Conservation (phyloP, 225 moss, liverwort and hornwort genomes). For the Physcomitrellopsis africana region DNA sequence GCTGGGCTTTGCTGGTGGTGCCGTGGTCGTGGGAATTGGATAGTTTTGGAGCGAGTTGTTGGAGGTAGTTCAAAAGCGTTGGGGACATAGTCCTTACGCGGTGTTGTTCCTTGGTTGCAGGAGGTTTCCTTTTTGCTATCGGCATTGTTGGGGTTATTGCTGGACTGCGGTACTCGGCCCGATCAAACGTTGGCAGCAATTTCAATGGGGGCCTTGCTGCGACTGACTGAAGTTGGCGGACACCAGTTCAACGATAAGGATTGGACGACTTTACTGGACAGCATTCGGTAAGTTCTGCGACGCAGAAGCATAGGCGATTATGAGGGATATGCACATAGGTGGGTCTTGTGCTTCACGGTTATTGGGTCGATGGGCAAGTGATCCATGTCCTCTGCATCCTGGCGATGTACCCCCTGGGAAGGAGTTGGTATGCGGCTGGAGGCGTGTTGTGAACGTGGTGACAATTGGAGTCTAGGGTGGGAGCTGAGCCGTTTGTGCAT, state of each 20-base stretch:
- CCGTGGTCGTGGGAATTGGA: not conserved
- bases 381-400: not conserved
- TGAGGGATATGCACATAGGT: not conserved
- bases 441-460: too few species aligned
- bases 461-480: not conserved
- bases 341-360: slow-evolving; percentile 7
- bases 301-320: not conserved
- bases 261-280: slow-evolving; percentile 82
- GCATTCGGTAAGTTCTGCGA: slow-evolving; percentile 58
- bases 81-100: not conserved
- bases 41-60: not conserved
- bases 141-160: slow-evolving; percentile 74
- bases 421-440: too few species aligned
- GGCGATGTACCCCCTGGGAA: too few species aligned
- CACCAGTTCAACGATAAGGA: slow-evolving; percentile 76
- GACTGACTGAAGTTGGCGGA: slow-evolving; percentile 85
- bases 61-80: not conserved
- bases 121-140: slow-evolving; percentile 87
- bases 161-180: slow-evolving; percentile 87
- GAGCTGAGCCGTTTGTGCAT: not conserved
- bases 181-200: slow-evolving; percentile 88
- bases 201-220: slow-evolving; percentile 86
- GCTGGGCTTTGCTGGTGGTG: too few species aligned
- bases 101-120: slow-evolving; percentile 38
- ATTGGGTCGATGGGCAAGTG: not conserved